These are phyloP conservation scores for Leccinum proliferum DNA, from an alignment of 1,284 basidiomycete species.

Conservation along the genomic window DNA sequence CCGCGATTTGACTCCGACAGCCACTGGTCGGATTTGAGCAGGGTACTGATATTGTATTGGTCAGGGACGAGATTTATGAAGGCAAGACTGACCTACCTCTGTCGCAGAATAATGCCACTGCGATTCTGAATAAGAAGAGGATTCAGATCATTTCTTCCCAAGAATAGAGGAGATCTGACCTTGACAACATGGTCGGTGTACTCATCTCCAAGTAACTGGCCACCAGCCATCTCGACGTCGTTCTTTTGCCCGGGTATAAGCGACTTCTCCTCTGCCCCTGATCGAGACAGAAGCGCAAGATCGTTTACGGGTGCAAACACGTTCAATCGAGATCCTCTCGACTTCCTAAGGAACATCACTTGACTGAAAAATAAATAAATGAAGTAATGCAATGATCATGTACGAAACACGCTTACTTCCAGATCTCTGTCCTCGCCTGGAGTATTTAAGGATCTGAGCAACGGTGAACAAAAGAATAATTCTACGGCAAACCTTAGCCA, in stretches of 20 bases:
- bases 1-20: constrained; percentile 61
- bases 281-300: constrained; percentile 71
- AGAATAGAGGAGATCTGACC: constrained; percentile 34
- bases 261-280: constrained; percentile 48
- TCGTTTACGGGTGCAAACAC: constrained; percentile 89
- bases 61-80: neutral
- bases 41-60: constrained; percentile 46
- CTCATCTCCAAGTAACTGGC: constrained; percentile 87
- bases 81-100: constrained; percentile 49
- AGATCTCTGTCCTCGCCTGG: constrained; percentile 84
- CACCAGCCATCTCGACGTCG: constrained; percentile 75
- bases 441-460: neutral
- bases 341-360: constrained; percentile 79
- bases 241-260: constrained; percentile 64
- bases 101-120: constrained; percentile 88
- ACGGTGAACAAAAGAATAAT: neutral
- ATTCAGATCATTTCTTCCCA: neutral
- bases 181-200: constrained; percentile 92
- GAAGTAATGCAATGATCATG: neutral
- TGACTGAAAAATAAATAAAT: constrained; percentile 46
- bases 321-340: constrained; percentile 71
- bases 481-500: constrained; percentile 73
- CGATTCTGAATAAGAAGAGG: constrained; percentile 53
- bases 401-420: constrained; percentile 61
- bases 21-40: constrained; percentile 93